Conservation (phyloP, 371 early-diverging fungal species). For the Syncephalastrum racemosum region DNA sequence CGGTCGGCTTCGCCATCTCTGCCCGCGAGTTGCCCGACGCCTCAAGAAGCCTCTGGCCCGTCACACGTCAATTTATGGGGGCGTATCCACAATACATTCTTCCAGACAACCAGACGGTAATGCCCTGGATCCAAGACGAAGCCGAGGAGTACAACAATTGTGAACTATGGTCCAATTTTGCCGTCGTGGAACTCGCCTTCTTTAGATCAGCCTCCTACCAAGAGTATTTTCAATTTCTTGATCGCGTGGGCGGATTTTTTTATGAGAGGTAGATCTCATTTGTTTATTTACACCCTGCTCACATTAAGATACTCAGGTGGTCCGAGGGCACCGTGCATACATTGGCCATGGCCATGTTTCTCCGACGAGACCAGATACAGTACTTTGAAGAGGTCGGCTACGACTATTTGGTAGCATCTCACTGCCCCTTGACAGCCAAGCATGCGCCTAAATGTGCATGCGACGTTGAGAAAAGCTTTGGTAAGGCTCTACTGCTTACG, state of each 20-base stretch:
- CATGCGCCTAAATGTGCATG: slow-evolving; percentile 32
- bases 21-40: slow-evolving; percentile 76
- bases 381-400: slow-evolving; percentile 90
- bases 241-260: slow-evolving; percentile 87
- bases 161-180: slow-evolving; percentile 74
- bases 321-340: slow-evolving; percentile 64
- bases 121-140: slow-evolving; percentile 29
- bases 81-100: slow-evolving; percentile 29
- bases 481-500: slow-evolving; percentile 16
- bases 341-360: slow-evolving; percentile 83
- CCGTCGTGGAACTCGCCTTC: slow-evolving; percentile 76
- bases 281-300: slow-evolving; percentile 58
- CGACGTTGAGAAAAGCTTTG: slow-evolving; percentile 25
- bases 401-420: slow-evolving; percentile 56
- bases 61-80: slow-evolving; percentile 56
- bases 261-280: slow-evolving; percentile 72
- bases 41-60: slow-evolving; percentile 78
- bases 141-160: slow-evolving; percentile 57
- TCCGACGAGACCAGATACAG: slow-evolving; percentile 74
- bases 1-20: slow-evolving; percentile 76
- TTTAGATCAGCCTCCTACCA: slow-evolving; percentile 72
- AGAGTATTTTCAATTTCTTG: slow-evolving; percentile 79
- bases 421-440: slow-evolving; percentile 33
- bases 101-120: slow-evolving; percentile 22
- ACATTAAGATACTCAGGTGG: slow-evolving; percentile 65